phyloP scores from a whole-genome alignment of 2,329 filamentous ascomycete genomes.

The Hypoxylon sp. region DNA sequence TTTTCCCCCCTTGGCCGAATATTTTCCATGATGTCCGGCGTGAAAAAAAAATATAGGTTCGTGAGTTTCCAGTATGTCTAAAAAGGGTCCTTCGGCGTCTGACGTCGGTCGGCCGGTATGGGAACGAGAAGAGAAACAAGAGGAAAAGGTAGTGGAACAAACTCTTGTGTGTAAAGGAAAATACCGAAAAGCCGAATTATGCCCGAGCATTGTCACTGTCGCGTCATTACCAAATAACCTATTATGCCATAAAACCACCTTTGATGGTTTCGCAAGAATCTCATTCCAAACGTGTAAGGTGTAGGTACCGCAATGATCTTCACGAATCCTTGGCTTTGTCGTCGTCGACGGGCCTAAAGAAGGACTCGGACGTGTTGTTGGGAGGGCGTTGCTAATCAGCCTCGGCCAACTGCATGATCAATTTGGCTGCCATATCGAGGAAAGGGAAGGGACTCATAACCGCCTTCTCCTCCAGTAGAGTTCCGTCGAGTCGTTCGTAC shows the following conservation, averaged over 20 bases:
- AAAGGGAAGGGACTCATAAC: constrained; percentile 97
- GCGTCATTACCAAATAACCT: neutral
- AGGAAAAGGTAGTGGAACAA: constrained; percentile 23
- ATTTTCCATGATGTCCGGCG: constrained; percentile 28
- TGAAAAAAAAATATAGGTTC: constrained; percentile 22
- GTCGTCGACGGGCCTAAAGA: constrained; percentile 17
- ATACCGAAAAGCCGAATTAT: constrained; percentile 13
- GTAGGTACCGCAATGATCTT: neutral
- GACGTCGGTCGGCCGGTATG: neutral
- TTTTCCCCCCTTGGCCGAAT: constrained; percentile 15
- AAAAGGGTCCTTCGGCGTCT: constrained; percentile 14
- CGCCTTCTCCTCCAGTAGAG: constrained; percentile 89
- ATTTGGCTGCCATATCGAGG: constrained; percentile 89
- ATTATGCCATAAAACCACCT: neutral
- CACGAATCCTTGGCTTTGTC: neutral
- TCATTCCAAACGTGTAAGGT: constrained; percentile 11
- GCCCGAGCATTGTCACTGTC: neutral
- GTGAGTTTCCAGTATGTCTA: constrained; percentile 45
- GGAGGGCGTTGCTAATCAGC: constrained; percentile 67
- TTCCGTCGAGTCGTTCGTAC: constrained; percentile 85
- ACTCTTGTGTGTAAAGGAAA: constrained; percentile 15
- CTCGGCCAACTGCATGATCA: constrained; percentile 94
- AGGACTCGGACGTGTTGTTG: constrained; percentile 6
- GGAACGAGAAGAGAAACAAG: neutral
- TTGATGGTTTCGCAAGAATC: neutral